Percentiles rank a stretch among this genome's conserved stretches.
Evolutionary conservation across 2,329 filamentous ascomycete genomes (phyloP).

Genomic region (Orbilia ellipsospora): DNA sequence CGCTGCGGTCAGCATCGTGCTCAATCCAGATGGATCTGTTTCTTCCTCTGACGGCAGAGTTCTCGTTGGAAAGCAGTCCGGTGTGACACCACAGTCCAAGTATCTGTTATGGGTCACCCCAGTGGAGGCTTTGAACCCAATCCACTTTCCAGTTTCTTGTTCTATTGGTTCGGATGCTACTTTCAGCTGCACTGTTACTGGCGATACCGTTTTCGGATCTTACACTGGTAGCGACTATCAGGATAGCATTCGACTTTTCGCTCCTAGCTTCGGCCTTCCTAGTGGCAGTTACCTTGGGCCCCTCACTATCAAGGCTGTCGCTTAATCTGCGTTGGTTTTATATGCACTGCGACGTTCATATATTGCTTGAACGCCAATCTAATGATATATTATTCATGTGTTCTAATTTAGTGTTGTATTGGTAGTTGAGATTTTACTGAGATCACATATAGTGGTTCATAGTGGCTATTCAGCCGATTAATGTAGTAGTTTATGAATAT

Average conservation of each 20-base stretch:
- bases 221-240: constrained; percentile 2
- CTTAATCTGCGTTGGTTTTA: neutral
- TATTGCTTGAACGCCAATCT: too few species aligned
- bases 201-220: neutral
- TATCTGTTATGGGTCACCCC: constrained; percentile 16
- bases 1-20: neutral
- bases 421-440: too few species aligned
- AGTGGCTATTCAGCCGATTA: too few species aligned
- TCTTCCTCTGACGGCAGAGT: constrained; percentile 5
- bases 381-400: too few species aligned
- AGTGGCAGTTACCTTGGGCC: neutral
- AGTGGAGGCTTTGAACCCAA: neutral
- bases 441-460: too few species aligned
- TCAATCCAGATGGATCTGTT: constrained; percentile 19
- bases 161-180: neutral
- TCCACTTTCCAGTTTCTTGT: constrained; percentile 6
- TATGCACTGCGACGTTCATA: neutral
- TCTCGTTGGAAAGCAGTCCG: constrained; percentile 15
- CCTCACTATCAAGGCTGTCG: constrained; percentile 4
- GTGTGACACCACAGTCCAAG: constrained; percentile 10
- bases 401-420: too few species aligned
- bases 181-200: neutral
- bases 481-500: too few species aligned
- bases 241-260: constrained; percentile 27
- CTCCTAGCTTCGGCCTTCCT: neutral